phyloP scores from a whole-genome alignment of 768 basidiomycete genomes.

The Stropharia rugosoannulata region DNA sequence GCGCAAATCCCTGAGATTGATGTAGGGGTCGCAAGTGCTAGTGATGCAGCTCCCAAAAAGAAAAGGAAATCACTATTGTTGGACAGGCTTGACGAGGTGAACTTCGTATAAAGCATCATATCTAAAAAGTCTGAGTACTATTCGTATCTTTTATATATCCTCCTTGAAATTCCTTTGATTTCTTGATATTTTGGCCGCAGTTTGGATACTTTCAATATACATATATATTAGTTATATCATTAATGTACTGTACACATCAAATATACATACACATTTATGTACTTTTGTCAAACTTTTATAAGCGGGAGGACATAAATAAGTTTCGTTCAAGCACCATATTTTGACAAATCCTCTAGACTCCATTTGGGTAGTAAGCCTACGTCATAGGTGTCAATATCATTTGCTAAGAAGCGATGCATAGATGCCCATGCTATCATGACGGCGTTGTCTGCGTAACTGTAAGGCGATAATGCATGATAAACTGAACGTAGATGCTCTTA shows the following conservation, averaged over 20 bases:
- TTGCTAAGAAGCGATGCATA: constrained; percentile 71
- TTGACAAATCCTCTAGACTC: constrained; percentile 62
- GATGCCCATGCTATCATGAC: constrained; percentile 96
- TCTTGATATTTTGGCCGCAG: too few relatives aligned
- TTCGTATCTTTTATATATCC: background rate
- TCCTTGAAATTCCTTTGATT: too few relatives aligned
- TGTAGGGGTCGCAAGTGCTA: background rate
- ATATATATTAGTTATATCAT: background rate
- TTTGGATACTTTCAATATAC: too few relatives aligned
- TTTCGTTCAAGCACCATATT: background rate
- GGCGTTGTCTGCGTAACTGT: constrained; percentile 72
- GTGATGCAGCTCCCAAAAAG: background rate
- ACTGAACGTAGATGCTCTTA: constrained; percentile 18
- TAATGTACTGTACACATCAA: background rate
- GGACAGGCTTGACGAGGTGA: background rate
- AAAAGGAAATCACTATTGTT: background rate
- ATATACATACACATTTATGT: background rate
- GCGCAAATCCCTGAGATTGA: background rate
- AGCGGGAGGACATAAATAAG: too few relatives aligned
- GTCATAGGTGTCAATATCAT: constrained; percentile 60
- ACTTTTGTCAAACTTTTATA: too few relatives aligned
- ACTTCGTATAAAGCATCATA: background rate
- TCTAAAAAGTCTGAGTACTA: background rate
- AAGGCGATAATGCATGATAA: background rate
- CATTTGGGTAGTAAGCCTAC: constrained; percentile 70